These are phyloP conservation scores for Lodderomyces metapsilosis DNA, from an alignment of 1,139 yeast genomes.

Conservation along the genomic window DNA sequence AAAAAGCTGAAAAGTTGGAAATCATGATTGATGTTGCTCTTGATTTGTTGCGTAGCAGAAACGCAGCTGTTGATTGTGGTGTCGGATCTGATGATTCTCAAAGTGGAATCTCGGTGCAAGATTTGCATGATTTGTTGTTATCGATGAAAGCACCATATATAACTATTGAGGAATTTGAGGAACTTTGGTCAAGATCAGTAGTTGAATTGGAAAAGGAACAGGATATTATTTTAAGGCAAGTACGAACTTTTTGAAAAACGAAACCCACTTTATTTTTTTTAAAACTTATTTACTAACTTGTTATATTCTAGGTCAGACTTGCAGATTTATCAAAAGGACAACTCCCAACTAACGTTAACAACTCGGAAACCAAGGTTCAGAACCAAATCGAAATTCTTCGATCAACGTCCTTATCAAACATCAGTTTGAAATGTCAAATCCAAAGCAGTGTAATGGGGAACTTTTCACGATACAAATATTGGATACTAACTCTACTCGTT, in stretches of 20 bases:
- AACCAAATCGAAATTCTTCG: constrained; percentile 55
- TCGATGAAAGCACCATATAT: constrained; percentile 59
- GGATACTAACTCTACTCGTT: constrained; percentile 25
- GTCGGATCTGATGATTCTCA: constrained; percentile 43
- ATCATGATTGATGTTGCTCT: constrained; percentile 68
- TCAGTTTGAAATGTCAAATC: constrained; percentile 60
- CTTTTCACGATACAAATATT: constrained; percentile 39
- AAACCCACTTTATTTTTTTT: constrained; percentile 5
- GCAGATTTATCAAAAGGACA: constrained; percentile 23
- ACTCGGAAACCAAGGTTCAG: constrained; percentile 29
- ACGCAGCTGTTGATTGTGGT: constrained; percentile 72
- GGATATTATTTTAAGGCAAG: constrained; percentile 78
- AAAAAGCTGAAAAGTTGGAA: constrained; percentile 65
- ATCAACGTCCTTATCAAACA: constrained; percentile 69
- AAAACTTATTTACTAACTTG: constrained; percentile 18
- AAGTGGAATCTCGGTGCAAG: constrained; percentile 53
- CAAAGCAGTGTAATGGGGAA: constrained; percentile 55
- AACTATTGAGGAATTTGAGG: constrained; percentile 73
- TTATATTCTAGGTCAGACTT: constrained; percentile 29
- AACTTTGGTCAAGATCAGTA: constrained; percentile 71
- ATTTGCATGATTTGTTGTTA: constrained; percentile 58
- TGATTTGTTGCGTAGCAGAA: constrained; percentile 63
- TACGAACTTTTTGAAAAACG: constrained; percentile 22
- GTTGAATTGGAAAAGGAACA: constrained; percentile 67
- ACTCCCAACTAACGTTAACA: constrained; percentile 26